Base-by-base conservation (phyloP, 75 land plant species). In the Ceratopteris richardii region DNA sequence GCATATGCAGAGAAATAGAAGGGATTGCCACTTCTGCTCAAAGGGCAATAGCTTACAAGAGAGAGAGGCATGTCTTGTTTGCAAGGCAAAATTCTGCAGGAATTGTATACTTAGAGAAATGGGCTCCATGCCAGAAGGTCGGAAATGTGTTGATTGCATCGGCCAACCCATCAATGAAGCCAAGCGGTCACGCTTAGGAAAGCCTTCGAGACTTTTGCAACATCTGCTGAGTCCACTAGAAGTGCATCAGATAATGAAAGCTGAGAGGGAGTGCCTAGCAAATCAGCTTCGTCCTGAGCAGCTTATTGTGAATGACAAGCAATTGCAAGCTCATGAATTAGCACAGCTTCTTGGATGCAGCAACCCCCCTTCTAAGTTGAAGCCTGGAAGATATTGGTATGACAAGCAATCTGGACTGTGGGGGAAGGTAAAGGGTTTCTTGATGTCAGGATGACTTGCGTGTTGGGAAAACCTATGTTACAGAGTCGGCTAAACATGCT, bases 61-160 rank as follows among this genome's bases (percentile, higher is more conserved):
- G 62, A 95, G 87, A 54, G 99, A 95, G 71, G 66, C 78, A 23
- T 95, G 99, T 60, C 40, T 95, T 56, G 90, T 84, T 18, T 95
- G 99, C 59, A 75, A 76, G 68, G 82, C 88, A 22, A 95, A 90
- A 74, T 95, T 77, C 62, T 95, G 99, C 55, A 53, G 72, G 56
- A 84, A 67, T 33, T 95, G 99, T 71, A 76, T 95, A 21, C 79
- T 95, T 23, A 66, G 71, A 62, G 88, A 88, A 23, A 95, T 95
- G 99, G 99, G 97, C 0, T 95, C 99, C 3, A 95, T 95, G 99
- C 97, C 99, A 2, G 99, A 95, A 69, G 99, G 99, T 24, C 65
- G 99, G 57, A 95, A 95, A 60, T 95, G 99, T 70, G 70, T 86
- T 1, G 40, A 75, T 19, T 95, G 99, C 70, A 87, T 95, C 39